phyloP scores from a whole-genome alignment of 495 filamentous ascomycete species.

The Penicillium arizonense region DNA sequence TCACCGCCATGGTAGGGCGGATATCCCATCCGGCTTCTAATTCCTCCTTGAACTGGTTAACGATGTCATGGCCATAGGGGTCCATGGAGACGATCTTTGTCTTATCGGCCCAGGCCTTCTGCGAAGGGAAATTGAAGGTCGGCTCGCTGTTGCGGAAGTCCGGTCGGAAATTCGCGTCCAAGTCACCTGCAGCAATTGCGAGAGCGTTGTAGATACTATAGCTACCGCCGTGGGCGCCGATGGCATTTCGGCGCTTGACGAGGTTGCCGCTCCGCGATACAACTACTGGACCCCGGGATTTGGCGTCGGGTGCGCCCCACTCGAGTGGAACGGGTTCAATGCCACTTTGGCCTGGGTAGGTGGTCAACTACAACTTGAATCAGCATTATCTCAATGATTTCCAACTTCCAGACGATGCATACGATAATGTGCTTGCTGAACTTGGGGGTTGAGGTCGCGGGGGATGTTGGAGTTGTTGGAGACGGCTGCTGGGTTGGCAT shows the following conservation, averaged over 20 bases:
- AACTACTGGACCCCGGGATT: slow-evolving; percentile 81
- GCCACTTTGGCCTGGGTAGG: slow-evolving; percentile 90
- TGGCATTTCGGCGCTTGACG: slow-evolving; percentile 83
- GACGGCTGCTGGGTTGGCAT: slow-evolving; percentile 20
- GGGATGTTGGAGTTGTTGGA: slow-evolving; percentile 21
- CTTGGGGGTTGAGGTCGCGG: slow-evolving; percentile 22
- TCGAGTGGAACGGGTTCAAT: slow-evolving; percentile 86
- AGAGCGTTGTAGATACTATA: slow-evolving; percentile 96
- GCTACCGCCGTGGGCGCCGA: slow-evolving; percentile 91
- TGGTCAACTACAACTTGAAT: slow-evolving; percentile 56
- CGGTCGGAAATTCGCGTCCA: slow-evolving; percentile 80
- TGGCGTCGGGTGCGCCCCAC: slow-evolving; percentile 80
- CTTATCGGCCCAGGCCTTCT: slow-evolving; percentile 83
- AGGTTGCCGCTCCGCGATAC: slow-evolving; percentile 75
- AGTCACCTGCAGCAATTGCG: slow-evolving; percentile 86
- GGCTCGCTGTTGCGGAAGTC: slow-evolving; percentile 96
- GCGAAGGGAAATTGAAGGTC: slow-evolving; percentile 81
- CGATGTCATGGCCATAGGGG: slow-evolving; percentile 78
- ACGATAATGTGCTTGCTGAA: slow-evolving; percentile 49
- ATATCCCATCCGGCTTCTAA: slow-evolving; percentile 79
- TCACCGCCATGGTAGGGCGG: slow-evolving; percentile 91
- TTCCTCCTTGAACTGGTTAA: slow-evolving; percentile 39
- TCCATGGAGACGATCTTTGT: slow-evolving; percentile 99
- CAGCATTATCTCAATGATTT: background rate
- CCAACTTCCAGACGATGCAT: slow-evolving; percentile 4